A percentile compares a stretch with the other conserved stretches of the same genome.
phyloP scores from a whole-genome alignment of 2,329 filamentous ascomycete genomes.

The Cercospora sp. region DNA sequence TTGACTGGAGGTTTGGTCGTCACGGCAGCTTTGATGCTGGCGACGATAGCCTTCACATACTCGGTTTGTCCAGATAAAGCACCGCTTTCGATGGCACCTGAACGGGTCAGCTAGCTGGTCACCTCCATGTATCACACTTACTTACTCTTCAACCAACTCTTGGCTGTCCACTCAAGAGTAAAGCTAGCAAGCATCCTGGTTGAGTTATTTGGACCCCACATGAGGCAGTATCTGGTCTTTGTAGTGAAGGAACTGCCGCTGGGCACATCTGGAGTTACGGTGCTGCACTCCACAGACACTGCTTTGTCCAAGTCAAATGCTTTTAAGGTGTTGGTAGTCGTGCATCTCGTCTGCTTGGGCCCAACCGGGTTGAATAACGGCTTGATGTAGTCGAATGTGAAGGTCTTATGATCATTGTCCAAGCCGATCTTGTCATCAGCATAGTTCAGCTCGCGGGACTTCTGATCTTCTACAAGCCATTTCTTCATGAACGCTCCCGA shows the following conservation, averaged over 20 bases:
- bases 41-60: slow-evolving; percentile 78
- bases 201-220: slow-evolving; percentile 83
- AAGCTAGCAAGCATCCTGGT: slow-evolving; percentile 87
- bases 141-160: slow-evolving; percentile 95
- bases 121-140: not conserved
- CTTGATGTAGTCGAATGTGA: slow-evolving; percentile 86
- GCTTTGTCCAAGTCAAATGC: slow-evolving; percentile 82
- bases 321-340: slow-evolving; percentile 82
- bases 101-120: not conserved
- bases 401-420: slow-evolving; percentile 67
- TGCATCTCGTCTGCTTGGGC: slow-evolving; percentile 91
- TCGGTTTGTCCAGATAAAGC: slow-evolving; percentile 84
- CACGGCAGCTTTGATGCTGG: slow-evolving; percentile 71
- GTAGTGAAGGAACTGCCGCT: slow-evolving; percentile 87
- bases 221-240: slow-evolving; percentile 92
- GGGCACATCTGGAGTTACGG: slow-evolving; percentile 91
- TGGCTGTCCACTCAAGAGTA: slow-evolving; percentile 91
- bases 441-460: slow-evolving; percentile 82
- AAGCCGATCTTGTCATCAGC: slow-evolving; percentile 77
- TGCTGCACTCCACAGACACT: slow-evolving; percentile 77
- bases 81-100: slow-evolving; percentile 93
- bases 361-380: slow-evolving; percentile 81
- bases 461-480: slow-evolving; percentile 83
- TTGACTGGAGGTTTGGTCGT: slow-evolving; percentile 61
- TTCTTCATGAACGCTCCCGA: slow-evolving; percentile 82